These are phyloP conservation scores for Crassisporium funariophilum DNA, from an alignment of 768 basidiomycete species.

Conservation along the genomic window DNA sequence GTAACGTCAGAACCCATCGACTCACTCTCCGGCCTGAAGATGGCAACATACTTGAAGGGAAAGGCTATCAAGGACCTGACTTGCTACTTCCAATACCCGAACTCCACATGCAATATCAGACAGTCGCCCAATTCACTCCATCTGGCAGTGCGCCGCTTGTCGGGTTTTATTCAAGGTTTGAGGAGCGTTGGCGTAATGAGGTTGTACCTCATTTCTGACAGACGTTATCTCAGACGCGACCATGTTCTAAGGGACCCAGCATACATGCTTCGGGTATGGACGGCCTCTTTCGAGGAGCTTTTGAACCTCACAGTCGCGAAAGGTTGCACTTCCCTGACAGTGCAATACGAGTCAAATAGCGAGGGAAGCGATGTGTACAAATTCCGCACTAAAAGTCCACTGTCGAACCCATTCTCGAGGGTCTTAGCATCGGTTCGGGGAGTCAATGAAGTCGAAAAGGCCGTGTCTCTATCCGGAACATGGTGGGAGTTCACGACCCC, in stretches of 20 bases:
- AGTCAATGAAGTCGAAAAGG: no score
- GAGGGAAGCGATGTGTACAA: neutral
- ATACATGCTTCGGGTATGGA: neutral
- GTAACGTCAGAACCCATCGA: neutral
- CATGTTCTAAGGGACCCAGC: neutral
- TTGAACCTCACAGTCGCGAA: neutral
- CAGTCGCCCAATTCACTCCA: slow-evolving; percentile 1
- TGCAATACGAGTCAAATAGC: neutral
- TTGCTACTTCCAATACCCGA: slow-evolving; percentile 7
- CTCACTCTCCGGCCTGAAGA: slow-evolving; percentile 4
- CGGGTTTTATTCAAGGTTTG: neutral
- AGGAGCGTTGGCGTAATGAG: neutral
- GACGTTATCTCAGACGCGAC: neutral
- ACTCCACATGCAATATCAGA: slow-evolving; percentile 2
- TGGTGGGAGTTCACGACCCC: neutral
- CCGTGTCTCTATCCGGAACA: neutral
- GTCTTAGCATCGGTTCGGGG: no score
- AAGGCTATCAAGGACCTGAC: neutral
- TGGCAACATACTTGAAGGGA: neutral
- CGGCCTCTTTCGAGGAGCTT: neutral
- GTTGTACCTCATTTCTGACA: neutral
- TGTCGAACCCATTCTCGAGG: no score
- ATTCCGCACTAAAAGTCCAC: neutral
- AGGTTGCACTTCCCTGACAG: neutral
- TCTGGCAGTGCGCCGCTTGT: neutral